A percentile compares a stretch with the other conserved stretches of the same genome.
phyloP scores from a whole-genome alignment of 768 basidiomycete species.

The Hortiboletus campestris region DNA sequence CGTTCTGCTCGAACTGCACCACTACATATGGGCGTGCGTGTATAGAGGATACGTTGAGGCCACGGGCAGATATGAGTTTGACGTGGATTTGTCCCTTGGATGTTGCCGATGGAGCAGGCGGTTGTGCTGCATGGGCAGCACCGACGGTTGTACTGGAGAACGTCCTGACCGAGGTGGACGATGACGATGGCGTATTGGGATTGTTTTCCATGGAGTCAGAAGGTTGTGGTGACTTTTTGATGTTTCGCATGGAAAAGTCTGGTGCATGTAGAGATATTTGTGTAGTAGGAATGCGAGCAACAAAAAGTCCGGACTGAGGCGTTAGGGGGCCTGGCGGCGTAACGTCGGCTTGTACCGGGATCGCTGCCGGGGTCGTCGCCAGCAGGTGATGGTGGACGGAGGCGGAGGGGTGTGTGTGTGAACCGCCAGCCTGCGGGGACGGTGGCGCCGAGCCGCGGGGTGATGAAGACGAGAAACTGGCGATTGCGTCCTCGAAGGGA shows the following conservation, averaged over 20 bases:
- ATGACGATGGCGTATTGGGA: constrained; percentile 40
- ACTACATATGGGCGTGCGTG: constrained; percentile 86
- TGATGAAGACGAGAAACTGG: constrained; percentile 20
- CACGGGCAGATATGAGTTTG: constrained; percentile 90
- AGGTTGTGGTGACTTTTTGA: constrained; percentile 36
- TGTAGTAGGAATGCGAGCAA: constrained; percentile 53
- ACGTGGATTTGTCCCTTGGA: constrained; percentile 84
- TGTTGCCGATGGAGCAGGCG: constrained; percentile 32
- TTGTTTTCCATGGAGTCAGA: constrained; percentile 36
- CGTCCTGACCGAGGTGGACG: constrained; percentile 38
- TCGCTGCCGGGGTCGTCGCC: constrained; percentile 16
- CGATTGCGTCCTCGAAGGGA: constrained; percentile 56
- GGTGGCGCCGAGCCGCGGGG: constrained; percentile 2
- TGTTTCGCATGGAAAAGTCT: constrained; percentile 75
- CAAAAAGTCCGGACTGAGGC: constrained; percentile 46
- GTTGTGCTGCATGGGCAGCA: constrained; percentile 25
- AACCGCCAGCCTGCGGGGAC: not conserved
- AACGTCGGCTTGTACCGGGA: constrained; percentile 32
- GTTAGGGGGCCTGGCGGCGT: constrained; percentile 47
- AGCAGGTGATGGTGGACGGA: constrained; percentile 34
- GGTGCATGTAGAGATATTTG: constrained; percentile 82
- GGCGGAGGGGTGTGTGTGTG: constrained; percentile 11
- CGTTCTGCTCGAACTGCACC: constrained; percentile 98
- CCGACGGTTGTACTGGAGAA: constrained; percentile 27
- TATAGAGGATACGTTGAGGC: constrained; percentile 68